These are phyloP conservation scores for Xylariales sp. DNA, from an alignment of 2,329 filamentous ascomycete genomes.

Conservation along the genomic window DNA sequence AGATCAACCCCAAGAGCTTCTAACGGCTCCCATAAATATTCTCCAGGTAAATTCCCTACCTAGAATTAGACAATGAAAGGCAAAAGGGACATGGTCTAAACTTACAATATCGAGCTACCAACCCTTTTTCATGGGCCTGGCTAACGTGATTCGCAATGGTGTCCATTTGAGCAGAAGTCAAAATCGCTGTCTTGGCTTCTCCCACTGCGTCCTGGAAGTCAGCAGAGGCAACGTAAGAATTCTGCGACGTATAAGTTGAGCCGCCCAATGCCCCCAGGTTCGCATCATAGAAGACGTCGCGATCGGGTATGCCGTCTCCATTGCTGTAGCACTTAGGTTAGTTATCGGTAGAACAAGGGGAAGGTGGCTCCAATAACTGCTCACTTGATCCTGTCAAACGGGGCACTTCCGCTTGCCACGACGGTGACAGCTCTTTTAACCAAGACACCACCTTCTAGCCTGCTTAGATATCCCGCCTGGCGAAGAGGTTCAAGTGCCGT, in stretches of 20 bases:
- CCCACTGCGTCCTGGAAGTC: constrained; percentile 44
- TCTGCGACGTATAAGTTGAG: constrained; percentile 38
- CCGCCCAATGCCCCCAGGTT: constrained; percentile 40
- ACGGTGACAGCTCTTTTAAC: constrained; percentile 45
- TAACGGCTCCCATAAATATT: constrained; percentile 47
- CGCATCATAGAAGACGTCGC: constrained; percentile 48
- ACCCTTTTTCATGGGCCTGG: constrained; percentile 43
- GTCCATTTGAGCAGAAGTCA: constrained; percentile 35
- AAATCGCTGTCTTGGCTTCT: constrained; percentile 36
- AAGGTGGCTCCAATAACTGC: neutral
- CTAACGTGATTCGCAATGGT: constrained; percentile 39
- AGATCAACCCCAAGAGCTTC: constrained; percentile 44
- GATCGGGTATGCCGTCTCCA: constrained; percentile 43
- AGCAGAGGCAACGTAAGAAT: constrained; percentile 48
- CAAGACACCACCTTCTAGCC: constrained; percentile 40
- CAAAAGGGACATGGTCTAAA: constrained; percentile 14
- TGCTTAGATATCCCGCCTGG: constrained; percentile 47
- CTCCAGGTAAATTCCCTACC: constrained; percentile 45
- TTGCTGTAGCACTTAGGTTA: constrained; percentile 14
- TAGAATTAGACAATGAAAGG: constrained; percentile 31
- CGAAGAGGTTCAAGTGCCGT: constrained; percentile 46
- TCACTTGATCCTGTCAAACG: constrained; percentile 43
- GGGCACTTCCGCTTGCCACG: constrained; percentile 46
- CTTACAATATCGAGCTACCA: constrained; percentile 49
- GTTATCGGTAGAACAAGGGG: neutral